These are phyloP conservation scores for Brasilioporus rufonigricans DNA, from an alignment of 768 basidiomycete genomes.

Conservation along the genomic window DNA sequence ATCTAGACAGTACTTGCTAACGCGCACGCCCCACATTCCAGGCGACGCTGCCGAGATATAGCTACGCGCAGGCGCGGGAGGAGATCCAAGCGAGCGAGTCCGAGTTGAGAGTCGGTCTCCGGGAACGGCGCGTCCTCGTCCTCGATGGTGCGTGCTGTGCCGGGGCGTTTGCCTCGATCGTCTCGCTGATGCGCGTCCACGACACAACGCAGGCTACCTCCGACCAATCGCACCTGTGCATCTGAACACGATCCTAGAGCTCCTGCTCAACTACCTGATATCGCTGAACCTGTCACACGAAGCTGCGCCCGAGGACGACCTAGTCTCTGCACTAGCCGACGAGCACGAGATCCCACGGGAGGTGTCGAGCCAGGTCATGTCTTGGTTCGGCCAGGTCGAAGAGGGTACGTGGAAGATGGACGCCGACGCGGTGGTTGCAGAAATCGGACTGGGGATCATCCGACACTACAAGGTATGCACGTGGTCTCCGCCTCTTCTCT, in stretches of 20 bases:
- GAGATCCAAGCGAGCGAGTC: slow-evolving; percentile 81
- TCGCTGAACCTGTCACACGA: slow-evolving; percentile 54
- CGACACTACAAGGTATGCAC: slow-evolving; percentile 51
- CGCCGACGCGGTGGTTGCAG: slow-evolving; percentile 55
- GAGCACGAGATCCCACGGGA: slow-evolving; percentile 68
- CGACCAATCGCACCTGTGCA: slow-evolving; percentile 68
- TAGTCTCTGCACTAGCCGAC: slow-evolving; percentile 59
- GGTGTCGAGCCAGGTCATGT: slow-evolving; percentile 68
- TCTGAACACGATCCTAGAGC: slow-evolving; percentile 68
- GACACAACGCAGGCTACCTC: slow-evolving; percentile 52
- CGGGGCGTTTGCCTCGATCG: not conserved
- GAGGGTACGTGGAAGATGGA: slow-evolving; percentile 68
- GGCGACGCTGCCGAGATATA: slow-evolving; percentile 41
- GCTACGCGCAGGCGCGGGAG: slow-evolving; percentile 55
- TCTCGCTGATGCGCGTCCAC: not conserved
- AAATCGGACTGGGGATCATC: slow-evolving; percentile 77
- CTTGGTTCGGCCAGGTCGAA: slow-evolving; percentile 73
- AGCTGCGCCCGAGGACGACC: slow-evolving; percentile 54
- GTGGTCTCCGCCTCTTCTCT: not conserved
- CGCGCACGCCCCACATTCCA: slow-evolving; percentile 1
- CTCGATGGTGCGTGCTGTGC: slow-evolving; percentile 51
- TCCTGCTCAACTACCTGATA: slow-evolving; percentile 72
- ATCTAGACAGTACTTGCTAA: not conserved
- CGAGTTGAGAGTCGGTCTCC: slow-evolving; percentile 66
- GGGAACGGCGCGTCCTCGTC: slow-evolving; percentile 66